A percentile compares a stretch with the other conserved stretches of the same genome.
Conservation (phyloP, 495 filamentous ascomycete genomes). For the Mytilinidion resinicola region DNA sequence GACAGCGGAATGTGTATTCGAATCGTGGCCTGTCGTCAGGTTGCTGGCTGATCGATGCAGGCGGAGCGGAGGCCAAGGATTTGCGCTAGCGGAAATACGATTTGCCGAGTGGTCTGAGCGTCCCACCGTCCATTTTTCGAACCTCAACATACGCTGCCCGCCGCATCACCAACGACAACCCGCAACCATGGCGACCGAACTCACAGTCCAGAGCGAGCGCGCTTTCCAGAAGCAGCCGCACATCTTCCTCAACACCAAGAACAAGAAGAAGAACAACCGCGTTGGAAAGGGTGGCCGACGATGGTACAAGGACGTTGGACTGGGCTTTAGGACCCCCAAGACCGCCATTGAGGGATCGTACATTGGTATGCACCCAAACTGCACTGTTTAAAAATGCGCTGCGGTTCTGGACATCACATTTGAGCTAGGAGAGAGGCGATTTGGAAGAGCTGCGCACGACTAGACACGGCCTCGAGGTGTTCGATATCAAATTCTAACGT, state of each 20-base stretch:
- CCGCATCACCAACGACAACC: slow-evolving; percentile 28
- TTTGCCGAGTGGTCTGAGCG: too few species aligned
- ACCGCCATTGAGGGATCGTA: slow-evolving; percentile 95
- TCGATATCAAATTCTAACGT: slow-evolving; percentile 15
- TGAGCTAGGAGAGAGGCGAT: too few species aligned
- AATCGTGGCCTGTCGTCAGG: too few species aligned
- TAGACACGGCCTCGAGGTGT: not conserved
- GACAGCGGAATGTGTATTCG: too few species aligned
- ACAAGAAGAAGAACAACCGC: slow-evolving; percentile 72
- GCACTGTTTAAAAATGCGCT: too few species aligned
- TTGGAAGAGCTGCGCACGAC: too few species aligned
- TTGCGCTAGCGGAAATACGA: too few species aligned
- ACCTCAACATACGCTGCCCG: too few species aligned
- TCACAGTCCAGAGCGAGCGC: slow-evolving; percentile 96
- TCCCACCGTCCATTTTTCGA: too few species aligned
- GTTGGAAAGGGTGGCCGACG: slow-evolving; percentile 78
- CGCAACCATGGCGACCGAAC: slow-evolving; percentile 94
- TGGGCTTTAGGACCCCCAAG: slow-evolving; percentile 97
- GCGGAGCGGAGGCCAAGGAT: too few species aligned
- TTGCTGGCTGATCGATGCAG: too few species aligned
- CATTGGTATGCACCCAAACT: slow-evolving; percentile 69
- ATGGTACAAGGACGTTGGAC: slow-evolving; percentile 99
- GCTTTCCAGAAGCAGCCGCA: slow-evolving; percentile 95
- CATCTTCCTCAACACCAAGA: slow-evolving; percentile 92
- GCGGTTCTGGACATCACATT: too few species aligned